These are phyloP conservation scores for Candida tibetensis DNA, from an alignment of 805 yeast genomes.

Conservation along the genomic window DNA sequence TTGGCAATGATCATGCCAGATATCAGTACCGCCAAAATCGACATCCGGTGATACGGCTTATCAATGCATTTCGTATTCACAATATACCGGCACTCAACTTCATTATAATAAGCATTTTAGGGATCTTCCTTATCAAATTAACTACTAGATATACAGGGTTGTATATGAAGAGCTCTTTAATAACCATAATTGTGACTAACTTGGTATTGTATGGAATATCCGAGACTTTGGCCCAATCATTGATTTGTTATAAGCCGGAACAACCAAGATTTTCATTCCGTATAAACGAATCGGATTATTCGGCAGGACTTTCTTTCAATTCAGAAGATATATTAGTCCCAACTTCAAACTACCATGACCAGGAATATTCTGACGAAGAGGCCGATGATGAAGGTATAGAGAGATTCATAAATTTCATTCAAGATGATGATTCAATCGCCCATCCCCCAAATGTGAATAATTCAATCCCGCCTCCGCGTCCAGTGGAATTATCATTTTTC, in stretches of 20 bases:
- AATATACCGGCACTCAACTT: slow-evolving; percentile 59
- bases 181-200: slow-evolving; percentile 82
- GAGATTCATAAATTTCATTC: slow-evolving; percentile 33
- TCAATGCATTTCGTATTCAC: slow-evolving; percentile 37
- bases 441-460: slow-evolving; percentile 3
- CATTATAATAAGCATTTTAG: slow-evolving; percentile 48
- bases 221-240: slow-evolving; percentile 82
- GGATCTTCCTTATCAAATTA: slow-evolving; percentile 48
- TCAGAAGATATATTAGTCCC: slow-evolving; percentile 13
- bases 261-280: slow-evolving; percentile 23
- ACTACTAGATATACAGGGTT: slow-evolving; percentile 57
- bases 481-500: slow-evolving; percentile 42
- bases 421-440: slow-evolving; percentile 21
- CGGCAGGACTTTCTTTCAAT: slow-evolving; percentile 18
- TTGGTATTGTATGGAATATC: slow-evolving; percentile 84
- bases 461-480: slow-evolving; percentile 5
- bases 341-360: slow-evolving; percentile 1
- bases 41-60: slow-evolving; percentile 10
- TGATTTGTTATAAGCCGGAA: slow-evolving; percentile 31
- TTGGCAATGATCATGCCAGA: too few species aligned
- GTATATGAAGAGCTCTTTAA: slow-evolving; percentile 61
- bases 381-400: slow-evolving; percentile 25
- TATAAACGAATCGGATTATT: slow-evolving; percentile 12
- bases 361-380: slow-evolving; percentile 3
- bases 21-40: too few species aligned